Base-by-base conservation (phyloP, 1,139 yeast species). In the Saccharomyces hybrid region DNA sequence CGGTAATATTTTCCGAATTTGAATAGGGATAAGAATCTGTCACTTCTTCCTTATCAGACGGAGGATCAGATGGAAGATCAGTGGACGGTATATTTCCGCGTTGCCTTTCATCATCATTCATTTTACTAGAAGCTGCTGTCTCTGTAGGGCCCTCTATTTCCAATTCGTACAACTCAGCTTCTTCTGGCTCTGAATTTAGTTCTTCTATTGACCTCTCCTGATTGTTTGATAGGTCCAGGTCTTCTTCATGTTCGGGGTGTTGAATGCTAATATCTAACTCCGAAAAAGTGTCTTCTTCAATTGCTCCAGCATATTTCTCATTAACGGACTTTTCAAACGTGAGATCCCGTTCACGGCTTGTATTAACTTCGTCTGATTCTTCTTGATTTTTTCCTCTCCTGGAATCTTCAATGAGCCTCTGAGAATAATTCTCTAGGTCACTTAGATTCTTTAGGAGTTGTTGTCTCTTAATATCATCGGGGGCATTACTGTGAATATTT, bases 241-340 rank as follows among this genome's bases (percentile, higher is more conserved):
- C 6, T 32, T 51, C 38, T 42, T 44, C 46, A 23, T 6, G n/a
- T 19, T 32, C 34, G 31, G 9, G 11, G 8, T 3, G 23, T 11
- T 38, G 26, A 11, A 8, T 25, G n/a, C 34, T 47, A 14, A 50
- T 50, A 46, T 34, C 44, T 7, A 25, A 32, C 38, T 32, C 38
- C 16, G 38, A 14, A 32, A 32, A 19, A 7, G 28, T 44, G 28
- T 53, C 49, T 25, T 46, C 51, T 28, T 48, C 50, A 6, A 31
- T 23, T 9, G 25, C 47, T 13, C 13, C 31, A 14, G 31, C 52
- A 5, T 26, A 13, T n/a, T 49, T 25, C 5, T 49, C 48, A 38
- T 49, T 51, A 6, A 8, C 13, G 14, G 48, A 38, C 28, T 38
- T 25, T 27, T 48, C 52, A 54, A 19, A 19, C 8, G 31, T 23